phyloP scores from a whole-genome alignment of 139 green algal species.

The Closterium sp. region DNA sequence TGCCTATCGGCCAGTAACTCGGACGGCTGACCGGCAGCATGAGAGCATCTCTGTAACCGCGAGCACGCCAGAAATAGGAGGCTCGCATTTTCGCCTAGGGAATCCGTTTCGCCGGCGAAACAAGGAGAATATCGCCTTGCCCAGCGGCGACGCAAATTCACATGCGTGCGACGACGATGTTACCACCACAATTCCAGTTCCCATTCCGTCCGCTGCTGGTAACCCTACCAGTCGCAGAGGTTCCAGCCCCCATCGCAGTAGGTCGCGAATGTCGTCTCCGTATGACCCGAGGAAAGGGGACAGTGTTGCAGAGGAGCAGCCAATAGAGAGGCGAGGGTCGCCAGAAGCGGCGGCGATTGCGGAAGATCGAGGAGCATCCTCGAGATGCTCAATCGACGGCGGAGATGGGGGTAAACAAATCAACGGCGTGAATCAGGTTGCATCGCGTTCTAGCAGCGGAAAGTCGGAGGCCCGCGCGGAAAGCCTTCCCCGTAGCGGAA shows the following conservation, averaged over 20 bases:
- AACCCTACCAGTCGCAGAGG: neutral
- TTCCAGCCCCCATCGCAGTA: neutral
- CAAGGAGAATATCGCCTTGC: neutral
- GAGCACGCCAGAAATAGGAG: neutral
- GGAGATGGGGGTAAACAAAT: neutral
- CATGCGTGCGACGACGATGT: neutral
- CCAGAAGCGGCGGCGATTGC: neutral
- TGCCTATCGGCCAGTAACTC: neutral
- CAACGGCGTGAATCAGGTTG: neutral
- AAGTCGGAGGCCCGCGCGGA: neutral
- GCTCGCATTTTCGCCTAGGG: neutral
- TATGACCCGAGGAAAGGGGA: neutral
- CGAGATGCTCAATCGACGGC: neutral
- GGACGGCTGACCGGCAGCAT: neutral
- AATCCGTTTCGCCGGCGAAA: neutral
- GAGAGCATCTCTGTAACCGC: neutral
- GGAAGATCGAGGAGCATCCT: neutral
- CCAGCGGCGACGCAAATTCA: neutral
- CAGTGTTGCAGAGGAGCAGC: neutral
- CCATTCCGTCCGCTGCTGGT: neutral
- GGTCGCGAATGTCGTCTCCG: neutral
- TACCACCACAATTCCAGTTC: neutral
- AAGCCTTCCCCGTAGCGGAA: neutral
- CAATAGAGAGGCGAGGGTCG: neutral
- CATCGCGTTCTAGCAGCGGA: neutral